These are phyloP conservation scores for Solanum hybrid DNA, from an alignment of 305 asterid genomes.

Conservation along the genomic window DNA sequence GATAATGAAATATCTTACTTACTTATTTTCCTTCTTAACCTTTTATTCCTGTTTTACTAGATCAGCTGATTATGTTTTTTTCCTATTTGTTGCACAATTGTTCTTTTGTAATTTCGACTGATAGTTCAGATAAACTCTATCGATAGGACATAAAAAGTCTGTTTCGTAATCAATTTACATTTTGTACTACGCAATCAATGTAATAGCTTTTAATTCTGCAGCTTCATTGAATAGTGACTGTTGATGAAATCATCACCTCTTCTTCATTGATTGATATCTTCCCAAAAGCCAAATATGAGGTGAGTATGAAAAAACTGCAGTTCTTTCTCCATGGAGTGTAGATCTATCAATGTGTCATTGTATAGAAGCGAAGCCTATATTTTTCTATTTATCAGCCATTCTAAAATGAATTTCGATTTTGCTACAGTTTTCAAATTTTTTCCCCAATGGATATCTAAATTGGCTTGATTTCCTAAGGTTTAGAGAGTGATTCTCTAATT, in stretches of 20 bases:
- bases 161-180: neutral
- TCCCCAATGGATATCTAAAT: neutral
- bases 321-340: too few species aligned
- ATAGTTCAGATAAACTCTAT: neutral
- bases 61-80: neutral
- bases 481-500: neutral
- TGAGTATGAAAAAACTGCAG: too few species aligned
- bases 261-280: too few species aligned
- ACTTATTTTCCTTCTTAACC: neutral
- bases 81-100: neutral
- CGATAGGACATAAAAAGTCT: neutral
- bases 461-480: neutral
- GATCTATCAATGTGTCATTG: too few species aligned
- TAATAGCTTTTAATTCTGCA: neutral
- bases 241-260: neutral
- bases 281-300: too few species aligned
- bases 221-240: neutral
- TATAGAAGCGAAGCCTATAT: too few species aligned
- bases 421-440: too few species aligned
- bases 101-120: neutral
- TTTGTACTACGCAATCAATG: too few species aligned
- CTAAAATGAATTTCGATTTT: neutral
- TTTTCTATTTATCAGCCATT: too few species aligned
- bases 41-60: neutral
- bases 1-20: neutral